Evolutionary conservation across 2,329 filamentous ascomycete genomes (phyloP), one percentile per base, ranked within the genome.

Genomic region (Fulvia fulva): DNA sequence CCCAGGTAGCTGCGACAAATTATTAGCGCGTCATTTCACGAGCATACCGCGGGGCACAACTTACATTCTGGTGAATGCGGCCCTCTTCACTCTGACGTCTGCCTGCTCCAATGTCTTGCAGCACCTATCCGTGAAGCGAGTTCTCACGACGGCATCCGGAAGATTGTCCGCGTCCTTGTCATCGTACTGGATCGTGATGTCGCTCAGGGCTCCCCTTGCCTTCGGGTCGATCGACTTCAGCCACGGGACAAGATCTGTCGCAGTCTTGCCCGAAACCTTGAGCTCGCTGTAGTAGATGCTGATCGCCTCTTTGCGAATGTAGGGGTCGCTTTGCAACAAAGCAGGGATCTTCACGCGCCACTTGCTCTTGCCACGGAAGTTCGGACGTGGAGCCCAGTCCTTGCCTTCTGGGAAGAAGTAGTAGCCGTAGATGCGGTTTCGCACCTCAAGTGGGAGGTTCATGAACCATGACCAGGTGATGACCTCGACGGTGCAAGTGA

Each of bases 231-330:
- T 4, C 16, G 37, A n/a, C 14, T n/a, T n/a, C 16, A 41, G 8
- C 37, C 37, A 41, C 37, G 37, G 37, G 5, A 41, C 37, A 14
- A 41, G 37, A 19, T 41, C 14, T 6, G n/a, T n/a, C 5, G 37
- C 14, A n/a, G 7, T 19, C 4, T 16, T n/a, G 14, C n/a, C 37
- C 14, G 37, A 41, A 3, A 19, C 19, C n/a, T 41, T 41, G 14
- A 57, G 43, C 32, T 44, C 34, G 9, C 34, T 30, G n/a, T 55
- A 59, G 37, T 52, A 59, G 6, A 52, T 6, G 23, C n/a, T 4
- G 2, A 47, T 37, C 14, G 57, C 57, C 23, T 59, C 57, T 3
- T 34, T 26, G n/a, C 57, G 52, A 12, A 55, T 28, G n/a, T 45
- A 26, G 1, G 22, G 23, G n/a, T 37, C 23, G 16, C 34, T 26